A percentile compares a stretch with the other conserved stretches of the same genome.
phyloP scores from a whole-genome alignment of 83 land plant genomes.

The Diphasiastrum complanatum region DNA sequence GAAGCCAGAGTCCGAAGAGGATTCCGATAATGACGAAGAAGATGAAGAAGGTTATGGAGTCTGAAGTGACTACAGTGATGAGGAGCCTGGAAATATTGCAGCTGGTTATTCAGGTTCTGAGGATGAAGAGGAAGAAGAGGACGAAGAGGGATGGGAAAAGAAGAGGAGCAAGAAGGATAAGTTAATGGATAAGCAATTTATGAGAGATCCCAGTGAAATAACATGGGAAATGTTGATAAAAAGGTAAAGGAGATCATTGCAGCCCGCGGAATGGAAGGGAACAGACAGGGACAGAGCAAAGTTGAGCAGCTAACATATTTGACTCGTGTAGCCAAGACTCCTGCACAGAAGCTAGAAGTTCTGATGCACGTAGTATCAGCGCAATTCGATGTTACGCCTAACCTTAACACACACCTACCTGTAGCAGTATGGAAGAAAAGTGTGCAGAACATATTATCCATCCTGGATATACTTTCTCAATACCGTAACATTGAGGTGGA shows the following conservation, averaged over 20 bases:
- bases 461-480: slow-evolving; percentile 62
- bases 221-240: slow-evolving; percentile 90
- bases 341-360: slow-evolving; percentile 84
- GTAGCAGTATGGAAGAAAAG: slow-evolving; percentile 75
- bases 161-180: slow-evolving; percentile 41
- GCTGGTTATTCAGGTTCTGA: slow-evolving; percentile 26
- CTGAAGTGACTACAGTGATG: slow-evolving; percentile 41
- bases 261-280: slow-evolving; percentile 74
- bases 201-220: slow-evolving; percentile 65
- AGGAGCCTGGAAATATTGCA: slow-evolving; percentile 37
- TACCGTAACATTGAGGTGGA: slow-evolving; percentile 66
- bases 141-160: slow-evolving; percentile 46
- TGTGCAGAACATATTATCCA: slow-evolving; percentile 53
- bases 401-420: slow-evolving; percentile 81
- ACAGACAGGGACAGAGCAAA: slow-evolving; percentile 74
- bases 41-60: slow-evolving; percentile 44
- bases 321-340: slow-evolving; percentile 76
- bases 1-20: slow-evolving; percentile 60
- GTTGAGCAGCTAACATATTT: slow-evolving; percentile 82
- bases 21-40: slow-evolving; percentile 32
- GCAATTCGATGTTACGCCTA: slow-evolving; percentile 82
- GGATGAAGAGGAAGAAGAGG: slow-evolving; percentile 32
- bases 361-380: slow-evolving; percentile 79
- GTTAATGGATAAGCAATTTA: slow-evolving; percentile 58
- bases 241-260: slow-evolving; percentile 82